Evolutionary conservation across 805 yeast genomes (phyloP), one percentile per base, ranked within the genome.

Genomic region (Saturnispora quitensis): DNA sequence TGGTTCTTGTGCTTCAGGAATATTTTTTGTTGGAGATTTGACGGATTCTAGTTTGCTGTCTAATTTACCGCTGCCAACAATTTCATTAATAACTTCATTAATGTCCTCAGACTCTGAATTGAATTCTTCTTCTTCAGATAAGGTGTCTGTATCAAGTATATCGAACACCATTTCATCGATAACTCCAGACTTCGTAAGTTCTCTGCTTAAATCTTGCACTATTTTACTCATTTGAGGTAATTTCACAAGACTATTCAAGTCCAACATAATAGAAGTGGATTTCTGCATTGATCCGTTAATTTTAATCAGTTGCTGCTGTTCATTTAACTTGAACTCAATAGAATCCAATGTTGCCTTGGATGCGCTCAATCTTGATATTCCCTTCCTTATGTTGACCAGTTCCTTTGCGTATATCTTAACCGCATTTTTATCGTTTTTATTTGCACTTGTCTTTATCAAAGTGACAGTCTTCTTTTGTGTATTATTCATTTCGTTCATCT

Each of bases 81-180:
- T 43, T 20, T 43, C 47, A 7, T 43, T 38, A 4, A 49, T 43
- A 8, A 50, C 24, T 17, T 47, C 27, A 56, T 63, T 42, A 42
- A 55, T 34, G n/a, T 49, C 56, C 20, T 76, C 78, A 42, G 74
- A 79, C 31, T 82, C 84, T 51, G 86, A 91, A 42, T 73, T 74
- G 42, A 78, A 74, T 53, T 81, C 86, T 18, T 78, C 84, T 46
- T 77, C 84, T 31, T 82, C 88, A 20, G 77, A 82, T 18, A 38
- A 38, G 17, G 42, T 18, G 53, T 79, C 68, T 47, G 73, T 68
- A 54, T 90, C 98, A 54, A 91, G 73, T 55, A 87, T 81, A 63
- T 93, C 99, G 52, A 86, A 89, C 64, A 90, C 83, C 98, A 93
- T 93, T 64, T 93, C 99, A 58, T 87, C 88, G 50, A 93, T 89